phyloP scores from a whole-genome alignment of 2,329 filamentous ascomycete species.

The Talaromyces funiculosus region DNA sequence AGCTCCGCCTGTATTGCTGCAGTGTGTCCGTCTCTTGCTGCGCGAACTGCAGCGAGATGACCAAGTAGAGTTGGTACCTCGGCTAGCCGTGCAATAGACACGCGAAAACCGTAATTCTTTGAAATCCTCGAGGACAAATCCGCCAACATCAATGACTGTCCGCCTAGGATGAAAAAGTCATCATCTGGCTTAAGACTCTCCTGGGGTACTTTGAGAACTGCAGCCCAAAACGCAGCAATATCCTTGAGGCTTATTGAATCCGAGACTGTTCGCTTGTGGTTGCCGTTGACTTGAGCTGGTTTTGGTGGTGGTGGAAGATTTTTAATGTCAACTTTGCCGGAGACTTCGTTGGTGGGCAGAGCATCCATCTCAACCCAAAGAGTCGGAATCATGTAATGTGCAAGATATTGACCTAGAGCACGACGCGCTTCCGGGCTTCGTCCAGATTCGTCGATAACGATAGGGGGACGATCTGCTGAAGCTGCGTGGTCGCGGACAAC shows the following conservation, averaged over 20 bases:
- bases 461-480: slow-evolving; percentile 49
- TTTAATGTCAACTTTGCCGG: slow-evolving; percentile 72
- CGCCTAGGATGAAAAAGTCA: slow-evolving; percentile 76
- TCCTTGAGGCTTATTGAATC: slow-evolving; percentile 62
- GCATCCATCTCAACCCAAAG: slow-evolving; percentile 68
- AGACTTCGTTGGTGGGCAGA: slow-evolving; percentile 70
- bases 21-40: slow-evolving; percentile 65
- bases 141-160: slow-evolving; percentile 71
- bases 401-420: slow-evolving; percentile 60
- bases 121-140: slow-evolving; percentile 67
- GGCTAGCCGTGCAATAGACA: slow-evolving; percentile 65
- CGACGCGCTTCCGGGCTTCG: slow-evolving; percentile 65
- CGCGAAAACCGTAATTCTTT: slow-evolving; percentile 64
- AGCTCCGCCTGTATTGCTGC: slow-evolving; percentile 71
- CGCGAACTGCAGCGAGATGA: slow-evolving; percentile 65
- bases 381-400: slow-evolving; percentile 77
- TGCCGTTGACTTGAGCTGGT: slow-evolving; percentile 40
- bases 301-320: slow-evolving; percentile 60
- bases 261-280: slow-evolving; percentile 46
- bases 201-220: slow-evolving; percentile 60
- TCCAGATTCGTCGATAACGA: slow-evolving; percentile 64
- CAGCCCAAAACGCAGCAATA: slow-evolving; percentile 67
- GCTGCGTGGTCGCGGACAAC: slow-evolving; percentile 61
- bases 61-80: slow-evolving; percentile 66
- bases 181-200: slow-evolving; percentile 61